phyloP scores from a whole-genome alignment of 2,329 filamentous ascomycete species.

The Colletotrichum brevisporum region DNA sequence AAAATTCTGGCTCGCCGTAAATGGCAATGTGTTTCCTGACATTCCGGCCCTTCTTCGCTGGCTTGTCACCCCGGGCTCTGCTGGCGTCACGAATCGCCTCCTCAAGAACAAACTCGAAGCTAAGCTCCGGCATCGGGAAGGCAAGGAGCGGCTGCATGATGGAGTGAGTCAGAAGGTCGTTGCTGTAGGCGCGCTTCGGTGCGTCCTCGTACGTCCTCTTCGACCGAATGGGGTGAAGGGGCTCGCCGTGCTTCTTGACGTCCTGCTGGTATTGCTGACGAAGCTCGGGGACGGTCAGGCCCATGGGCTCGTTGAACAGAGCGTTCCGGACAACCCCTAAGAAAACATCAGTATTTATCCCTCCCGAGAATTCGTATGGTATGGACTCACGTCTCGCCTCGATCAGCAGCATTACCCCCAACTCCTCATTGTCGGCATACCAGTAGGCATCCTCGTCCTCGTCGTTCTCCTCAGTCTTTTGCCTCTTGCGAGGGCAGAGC shows the following conservation, averaged over 20 bases:
- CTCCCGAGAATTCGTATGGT: too few species aligned
- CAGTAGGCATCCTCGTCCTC: slow-evolving; percentile 16
- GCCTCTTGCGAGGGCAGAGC: slow-evolving; percentile 32
- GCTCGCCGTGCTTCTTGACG: slow-evolving; percentile 29
- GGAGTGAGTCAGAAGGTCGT: slow-evolving; percentile 28
- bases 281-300: slow-evolving; percentile 19
- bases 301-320: slow-evolving; percentile 16
- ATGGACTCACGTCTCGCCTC: slow-evolving; percentile 29
- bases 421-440: slow-evolving; percentile 23
- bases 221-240: neutral
- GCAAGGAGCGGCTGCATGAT: slow-evolving; percentile 30
- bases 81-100: slow-evolving; percentile 26
- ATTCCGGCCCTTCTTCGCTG: slow-evolving; percentile 22
- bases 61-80: slow-evolving; percentile 15
- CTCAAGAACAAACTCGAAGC: slow-evolving; percentile 32
- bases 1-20: slow-evolving; percentile 33
- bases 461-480: neutral
- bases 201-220: slow-evolving; percentile 31
- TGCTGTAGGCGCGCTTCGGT: slow-evolving; percentile 33
- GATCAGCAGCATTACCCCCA: slow-evolving; percentile 17
- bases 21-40: slow-evolving; percentile 31
- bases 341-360: neutral
- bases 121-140: slow-evolving; percentile 34
- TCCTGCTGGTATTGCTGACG: slow-evolving; percentile 21
- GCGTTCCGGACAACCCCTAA: slow-evolving; percentile 27